Evolutionary conservation across 148 eudicot genomes (phyloP).

Genomic region (Persicaria tinctoria): DNA sequence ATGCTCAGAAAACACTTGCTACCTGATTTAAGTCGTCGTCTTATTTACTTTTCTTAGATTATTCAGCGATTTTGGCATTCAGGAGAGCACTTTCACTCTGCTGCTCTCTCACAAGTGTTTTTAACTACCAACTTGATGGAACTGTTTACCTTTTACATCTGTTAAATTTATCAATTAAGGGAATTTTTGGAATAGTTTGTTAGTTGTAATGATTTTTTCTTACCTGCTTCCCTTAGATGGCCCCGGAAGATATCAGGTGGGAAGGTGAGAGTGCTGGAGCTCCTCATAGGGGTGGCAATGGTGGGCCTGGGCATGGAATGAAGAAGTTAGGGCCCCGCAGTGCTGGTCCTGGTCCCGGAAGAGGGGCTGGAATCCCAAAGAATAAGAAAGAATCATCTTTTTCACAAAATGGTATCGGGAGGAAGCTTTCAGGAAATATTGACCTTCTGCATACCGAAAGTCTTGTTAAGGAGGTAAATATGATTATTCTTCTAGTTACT

Average conservation of each 20-base stretch:
- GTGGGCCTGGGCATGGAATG: conserved; percentile 38
- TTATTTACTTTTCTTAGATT: background rate
- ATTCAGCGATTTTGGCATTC: background rate
- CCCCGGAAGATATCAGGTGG: conserved; percentile 48
- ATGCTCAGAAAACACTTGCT: background rate
- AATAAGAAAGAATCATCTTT: conserved; percentile 26
- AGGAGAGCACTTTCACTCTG: background rate
- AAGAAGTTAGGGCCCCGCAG: conserved; percentile 35
- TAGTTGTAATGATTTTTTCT: background rate
- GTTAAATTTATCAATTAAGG: too few species aligned
- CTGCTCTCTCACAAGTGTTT: background rate
- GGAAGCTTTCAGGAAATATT: conserved; percentile 43
- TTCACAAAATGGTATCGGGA: conserved; percentile 45
- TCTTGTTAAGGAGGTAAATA: conserved; percentile 50
- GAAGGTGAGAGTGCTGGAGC: conserved; percentile 36
- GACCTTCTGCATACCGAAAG: conserved; percentile 54
- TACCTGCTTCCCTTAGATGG: conserved; percentile 21
- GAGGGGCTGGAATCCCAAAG: conserved; percentile 42
- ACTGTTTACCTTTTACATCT: background rate
- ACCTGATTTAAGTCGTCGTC: background rate
- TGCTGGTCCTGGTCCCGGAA: conserved; percentile 33
- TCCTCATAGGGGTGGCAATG: conserved; percentile 27
- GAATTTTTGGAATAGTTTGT: background rate
- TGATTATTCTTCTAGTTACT: background rate
- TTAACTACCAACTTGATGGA: background rate